Evolutionary conservation across 306 rosid species (phyloP).

Genomic region (Inga laurina): DNA sequence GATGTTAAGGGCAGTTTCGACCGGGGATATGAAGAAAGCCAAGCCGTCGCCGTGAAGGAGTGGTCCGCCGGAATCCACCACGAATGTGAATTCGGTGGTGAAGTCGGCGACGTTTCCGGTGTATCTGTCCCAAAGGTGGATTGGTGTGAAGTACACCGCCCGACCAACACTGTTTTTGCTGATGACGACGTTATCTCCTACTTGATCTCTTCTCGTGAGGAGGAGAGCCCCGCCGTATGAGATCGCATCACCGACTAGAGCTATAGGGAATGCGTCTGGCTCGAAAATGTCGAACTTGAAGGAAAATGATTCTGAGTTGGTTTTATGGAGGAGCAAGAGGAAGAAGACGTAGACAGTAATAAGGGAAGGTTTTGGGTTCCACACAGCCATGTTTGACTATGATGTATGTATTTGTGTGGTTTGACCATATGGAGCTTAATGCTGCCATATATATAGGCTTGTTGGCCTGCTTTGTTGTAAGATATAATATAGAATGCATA

Average conservation of each 20-base stretch:
- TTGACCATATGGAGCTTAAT: not conserved
- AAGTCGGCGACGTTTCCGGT: slow-evolving; percentile 2
- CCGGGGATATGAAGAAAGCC: slow-evolving; percentile 52
- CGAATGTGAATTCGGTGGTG: slow-evolving; percentile 19
- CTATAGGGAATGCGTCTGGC: not conserved
- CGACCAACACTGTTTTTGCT: slow-evolving; percentile 20
- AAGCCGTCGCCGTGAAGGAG: slow-evolving; percentile 43
- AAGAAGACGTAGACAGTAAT: not conserved
- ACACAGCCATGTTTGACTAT: not conserved
- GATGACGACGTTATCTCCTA: not conserved
- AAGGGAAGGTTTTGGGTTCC: not conserved
- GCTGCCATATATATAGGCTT: slow-evolving; percentile 1
- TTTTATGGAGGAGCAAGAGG: not conserved
- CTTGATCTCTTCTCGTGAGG: slow-evolving; percentile 14
- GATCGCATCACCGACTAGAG: slow-evolving; percentile 1
- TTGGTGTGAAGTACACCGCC: not conserved
- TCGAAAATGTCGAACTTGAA: slow-evolving; percentile 8
- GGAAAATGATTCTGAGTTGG: slow-evolving; percentile 15
- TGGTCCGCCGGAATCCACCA: not conserved
- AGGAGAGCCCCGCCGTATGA: not conserved
- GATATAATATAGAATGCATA: not conserved
- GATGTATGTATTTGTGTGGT: not conserved
- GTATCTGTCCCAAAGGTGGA: slow-evolving; percentile 16
- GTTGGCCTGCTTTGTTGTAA: not conserved
- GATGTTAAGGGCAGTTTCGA: not conserved